Base-by-base conservation (phyloP, 495 filamentous ascomycete species). In the Xylaria intraflava region DNA sequence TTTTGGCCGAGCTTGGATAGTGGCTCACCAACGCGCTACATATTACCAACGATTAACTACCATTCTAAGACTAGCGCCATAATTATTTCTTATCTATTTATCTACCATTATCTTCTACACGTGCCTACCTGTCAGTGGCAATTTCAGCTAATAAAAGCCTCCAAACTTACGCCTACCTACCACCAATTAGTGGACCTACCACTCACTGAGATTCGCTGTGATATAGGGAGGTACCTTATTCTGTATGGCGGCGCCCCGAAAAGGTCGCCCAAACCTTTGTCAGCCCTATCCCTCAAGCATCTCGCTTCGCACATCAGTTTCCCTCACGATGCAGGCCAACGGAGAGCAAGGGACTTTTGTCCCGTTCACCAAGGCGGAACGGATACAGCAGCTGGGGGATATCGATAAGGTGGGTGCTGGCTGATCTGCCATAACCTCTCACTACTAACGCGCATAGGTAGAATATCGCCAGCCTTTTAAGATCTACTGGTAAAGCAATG, bases 331-430 rank as follows among this genome's bases (percentile, higher is more conserved):
- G 64, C 51, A 59, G 36, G 57, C 46, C 14, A 54, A 42, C 22
- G 44, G 19, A 30, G 58, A 69, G 12, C 43, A 58, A 20, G 0
- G 43, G 10, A 39, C 36, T 26, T 69, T 66, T 44, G 55, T 61
- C 12, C 72, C 70, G 42, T 84, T 84, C 59, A 85, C 78, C 22
- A 76, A 80, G 17, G 78, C 78, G 6, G 83, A 90, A 62, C 85
- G 84, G 48, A 90, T 96, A 51, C 79, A 83, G 47, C 85, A 91
- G 57, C 78, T 96, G 38, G 83, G 78, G 60, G 78, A 83, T 16
- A 85, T 92, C 46, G 88, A 93, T 69, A 74, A 82, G 65, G 86
- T 88, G 69, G 24, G 68, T 31, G 20, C 20, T 9, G 39, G 22
- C 16, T 9, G 6, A 9, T 14, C 46, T 8, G 16, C n/a, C 3